Evolutionary conservation across 2,329 filamentous ascomycete genomes (phyloP), one percentile per base, ranked within the genome.

Genomic region (Neonectria coccinea): DNA sequence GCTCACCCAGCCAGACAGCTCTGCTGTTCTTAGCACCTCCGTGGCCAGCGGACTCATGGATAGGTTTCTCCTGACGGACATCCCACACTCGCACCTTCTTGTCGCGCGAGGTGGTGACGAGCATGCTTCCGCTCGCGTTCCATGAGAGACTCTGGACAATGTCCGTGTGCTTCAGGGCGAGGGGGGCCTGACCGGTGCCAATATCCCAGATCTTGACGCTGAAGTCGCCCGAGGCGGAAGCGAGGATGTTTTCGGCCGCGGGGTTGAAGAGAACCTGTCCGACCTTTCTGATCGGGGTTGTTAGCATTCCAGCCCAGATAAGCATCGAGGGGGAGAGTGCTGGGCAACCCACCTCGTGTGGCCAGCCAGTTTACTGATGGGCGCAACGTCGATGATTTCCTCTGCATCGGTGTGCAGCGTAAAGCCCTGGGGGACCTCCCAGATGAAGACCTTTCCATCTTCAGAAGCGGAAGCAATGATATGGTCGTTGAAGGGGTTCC

Each of bases 51-150:
- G 91, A 89, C 78, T 97, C 94, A 75, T 97, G 92, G 5, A 91
- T 92, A 14, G 94, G 88, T 80, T 88, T 91, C 82, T 98, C 92
- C 83, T 97, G 94, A 77, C 96, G 91, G 64, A 95, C 93, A 85
- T 99, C 96, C 96, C 96, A 99, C 68, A 98, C 90, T 66, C 96
- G 91, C 69, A 99, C 86, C 84, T 97, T 97, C 90, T 99, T 99
- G 87, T 99, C 96, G 75, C 96, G 89, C 66, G 94, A 97, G 9
- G 96, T 98, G 8, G 96, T 98, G 53, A 92, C 94, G 65, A 99
- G 83, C 78, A 96, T 86, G 61, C 89, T 89, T 65, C 96, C 96
- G 72, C 92, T 91, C 69, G 94, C 93, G 80, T 92, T 97, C 95
- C 95, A 99, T 31, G 95, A 97, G 74, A 98, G 85, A 67, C 93